Evolutionary conservation across 805 yeast genomes (phyloP).

Genomic region (Hanseniaspora taiwanica): DNA sequence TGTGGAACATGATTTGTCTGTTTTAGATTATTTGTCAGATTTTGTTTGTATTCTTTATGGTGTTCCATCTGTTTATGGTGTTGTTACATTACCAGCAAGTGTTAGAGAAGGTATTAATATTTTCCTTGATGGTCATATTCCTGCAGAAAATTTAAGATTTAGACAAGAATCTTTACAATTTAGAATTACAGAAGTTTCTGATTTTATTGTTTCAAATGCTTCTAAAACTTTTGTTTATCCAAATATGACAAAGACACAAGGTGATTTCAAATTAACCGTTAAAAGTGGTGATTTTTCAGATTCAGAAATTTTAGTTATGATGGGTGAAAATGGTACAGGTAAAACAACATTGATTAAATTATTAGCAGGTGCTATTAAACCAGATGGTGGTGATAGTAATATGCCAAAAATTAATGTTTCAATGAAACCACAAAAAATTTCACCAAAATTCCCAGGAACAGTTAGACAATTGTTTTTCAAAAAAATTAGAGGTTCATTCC

Average conservation of each 20-base stretch:
- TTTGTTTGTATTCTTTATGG: slow-evolving; percentile 95
- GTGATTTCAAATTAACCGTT: slow-evolving; percentile 79
- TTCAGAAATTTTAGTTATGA: slow-evolving; percentile 94
- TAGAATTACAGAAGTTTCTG: slow-evolving; percentile 82
- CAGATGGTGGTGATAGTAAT: slow-evolving; percentile 67
- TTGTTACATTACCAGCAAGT: slow-evolving; percentile 88
- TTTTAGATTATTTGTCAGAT: slow-evolving; percentile 91
- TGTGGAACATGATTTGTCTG: slow-evolving; percentile 98
- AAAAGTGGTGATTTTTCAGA: slow-evolving; percentile 87
- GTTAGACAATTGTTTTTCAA: slow-evolving; percentile 95
- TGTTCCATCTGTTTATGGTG: slow-evolving; percentile 98
- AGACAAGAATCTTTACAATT: slow-evolving; percentile 93
- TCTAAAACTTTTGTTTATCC: slow-evolving; percentile 71
- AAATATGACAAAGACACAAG: slow-evolving; percentile 78
- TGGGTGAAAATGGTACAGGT: slow-evolving; percentile 99
- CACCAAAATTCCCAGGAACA: slow-evolving; percentile 97
- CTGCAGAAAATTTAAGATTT: slow-evolving; percentile 92
- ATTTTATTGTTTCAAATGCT: slow-evolving; percentile 61
- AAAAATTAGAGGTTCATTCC: slow-evolving; percentile 86
- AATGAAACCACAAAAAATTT: slow-evolving; percentile 98
- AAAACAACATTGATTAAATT: slow-evolving; percentile 94
- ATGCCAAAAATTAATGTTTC: slow-evolving; percentile 85
- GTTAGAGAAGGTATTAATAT: slow-evolving; percentile 99
- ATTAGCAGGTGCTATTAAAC: slow-evolving; percentile 82
- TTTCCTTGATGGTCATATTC: slow-evolving; percentile 95